Evolutionary conservation across 2,329 filamentous ascomycete genomes (phyloP), one percentile per base, ranked within the genome.

Genomic region (Fusarium zealandicum): DNA sequence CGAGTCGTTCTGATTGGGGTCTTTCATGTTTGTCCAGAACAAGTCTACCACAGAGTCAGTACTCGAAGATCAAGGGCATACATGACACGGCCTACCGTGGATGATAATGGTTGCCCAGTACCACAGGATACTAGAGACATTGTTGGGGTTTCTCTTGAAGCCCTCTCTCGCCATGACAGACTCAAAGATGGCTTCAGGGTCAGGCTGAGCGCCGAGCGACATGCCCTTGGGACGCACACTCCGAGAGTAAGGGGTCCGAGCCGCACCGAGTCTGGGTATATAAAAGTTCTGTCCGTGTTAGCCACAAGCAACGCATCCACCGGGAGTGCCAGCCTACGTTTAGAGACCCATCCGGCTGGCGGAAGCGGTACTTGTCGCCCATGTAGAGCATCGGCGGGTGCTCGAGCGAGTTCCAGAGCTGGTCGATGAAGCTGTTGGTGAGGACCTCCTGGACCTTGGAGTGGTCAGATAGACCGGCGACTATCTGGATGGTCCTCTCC

Each of bases 21-120:
- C 83, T 7, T 71, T 70, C 47, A 82, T 76, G 65, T 90, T 86
- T 9, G 87, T 90, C 77, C 85, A 87, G 76, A 91, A 91, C 17
- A 90, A 77, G 65, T 90, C 85, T 81, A 7, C 0, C 7, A 8
- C 8, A 10, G 9, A 8, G 22, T 25, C 22, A 25, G 22, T 25
- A 9, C 4, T 8, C 7, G n/a, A 25, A 25, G 8, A 25, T 9
- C 8, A 25, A 25, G 22, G n/a, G n/a, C n/a, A n/a, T 20, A 20
- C 20, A 6, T 25, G 22, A 25, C 7, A 25, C 8, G 22, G 47
- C 75, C 54, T 64, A 85, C 85, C 88, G 58, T 90, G 88, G 51
- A 89, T 90, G 57, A 90, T 85, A 49, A 91, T 83, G 16, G 86
- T 88, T 0, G 88, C 88, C 85, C 85, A 88, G 69, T 90, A 87